A percentile compares a stretch with the other conserved stretches of the same genome.
These are phyloP conservation scores for Chrysoporthe austroafricana DNA, from an alignment of 2,329 filamentous ascomycete genomes.

Conservation along the genomic window DNA sequence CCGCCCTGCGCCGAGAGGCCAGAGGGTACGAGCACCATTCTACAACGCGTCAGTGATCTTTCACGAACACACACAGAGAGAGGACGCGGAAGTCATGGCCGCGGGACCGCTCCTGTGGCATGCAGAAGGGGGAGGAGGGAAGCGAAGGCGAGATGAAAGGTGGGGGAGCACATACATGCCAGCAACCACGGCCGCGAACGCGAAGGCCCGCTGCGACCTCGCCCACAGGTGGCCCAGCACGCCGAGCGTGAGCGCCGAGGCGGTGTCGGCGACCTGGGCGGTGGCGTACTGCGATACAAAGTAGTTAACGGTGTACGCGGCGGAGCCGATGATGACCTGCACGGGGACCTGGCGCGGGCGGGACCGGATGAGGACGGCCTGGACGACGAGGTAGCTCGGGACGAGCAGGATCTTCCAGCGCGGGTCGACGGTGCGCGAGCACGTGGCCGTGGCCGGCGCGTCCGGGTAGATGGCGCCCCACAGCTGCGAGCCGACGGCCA, in stretches of 20 bases:
- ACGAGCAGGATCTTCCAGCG: constrained; percentile 67
- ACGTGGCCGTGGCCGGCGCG: constrained; percentile 38
- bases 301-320: constrained; percentile 30
- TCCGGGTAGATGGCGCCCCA: constrained; percentile 39
- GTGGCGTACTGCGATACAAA: constrained; percentile 30
- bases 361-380: constrained; percentile 28
- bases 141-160: not conserved
- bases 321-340: constrained; percentile 28
- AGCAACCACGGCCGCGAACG: constrained; percentile 27
- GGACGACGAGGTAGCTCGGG: constrained; percentile 65
- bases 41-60: not conserved
- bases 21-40: constrained; percentile 25
- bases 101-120: no score
- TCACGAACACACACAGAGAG: not conserved
- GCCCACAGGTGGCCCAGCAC: constrained; percentile 29
- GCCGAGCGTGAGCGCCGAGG: constrained; percentile 25
- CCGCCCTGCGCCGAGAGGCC: constrained; percentile 27
- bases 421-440: constrained; percentile 35
- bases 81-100: no score
- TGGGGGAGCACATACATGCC: constrained; percentile 23
- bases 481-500: constrained; percentile 37
- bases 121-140: no score
- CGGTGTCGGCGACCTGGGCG: constrained; percentile 27
- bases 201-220: constrained; percentile 26
- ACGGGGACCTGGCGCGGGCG: constrained; percentile 27